phyloP scores from a whole-genome alignment of 768 basidiomycete genomes.

The Leccinum longicurvipes region DNA sequence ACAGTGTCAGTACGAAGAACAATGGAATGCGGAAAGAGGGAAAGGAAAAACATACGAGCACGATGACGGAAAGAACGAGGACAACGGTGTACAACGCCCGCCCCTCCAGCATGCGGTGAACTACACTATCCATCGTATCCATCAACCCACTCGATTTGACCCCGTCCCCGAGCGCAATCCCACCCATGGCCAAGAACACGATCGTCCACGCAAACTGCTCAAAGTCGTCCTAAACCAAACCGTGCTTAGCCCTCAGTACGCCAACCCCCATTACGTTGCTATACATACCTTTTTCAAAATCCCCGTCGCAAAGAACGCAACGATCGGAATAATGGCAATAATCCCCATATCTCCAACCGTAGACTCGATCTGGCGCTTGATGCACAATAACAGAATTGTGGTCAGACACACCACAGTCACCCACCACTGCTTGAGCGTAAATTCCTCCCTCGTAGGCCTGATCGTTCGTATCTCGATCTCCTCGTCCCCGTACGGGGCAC shows the following conservation, averaged over 20 bases:
- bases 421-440: slow-evolving; percentile 86
- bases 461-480: slow-evolving; percentile 83
- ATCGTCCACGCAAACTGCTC: slow-evolving; percentile 94
- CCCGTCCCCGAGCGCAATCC: slow-evolving; percentile 93
- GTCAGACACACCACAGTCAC: slow-evolving; percentile 77
- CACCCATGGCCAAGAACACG: slow-evolving; percentile 97
- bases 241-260: slow-evolving; percentile 3
- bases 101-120: slow-evolving; percentile 59
- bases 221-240: slow-evolving; percentile 73
- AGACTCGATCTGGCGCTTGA: slow-evolving; percentile 73
- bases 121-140: slow-evolving; percentile 64
- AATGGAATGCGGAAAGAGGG: too few species aligned
- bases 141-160: slow-evolving; percentile 88
- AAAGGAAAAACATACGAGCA: slow-evolving; percentile 48
- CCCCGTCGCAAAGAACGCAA: slow-evolving; percentile 92
- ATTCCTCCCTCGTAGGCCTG: slow-evolving; percentile 75
- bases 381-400: slow-evolving; percentile 89
- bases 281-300: slow-evolving; percentile 91
- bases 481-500: slow-evolving; percentile 68
- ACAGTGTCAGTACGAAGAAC: too few species aligned
- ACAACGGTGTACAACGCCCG: slow-evolving; percentile 67
- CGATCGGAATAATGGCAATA: slow-evolving; percentile 89
- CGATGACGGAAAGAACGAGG: slow-evolving; percentile 62
- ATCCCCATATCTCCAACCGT: slow-evolving; percentile 95
- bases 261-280: too few species aligned